Evolutionary conservation across 306 rosid genomes (phyloP).

Genomic region (Astragalus glycyphyllos): DNA sequence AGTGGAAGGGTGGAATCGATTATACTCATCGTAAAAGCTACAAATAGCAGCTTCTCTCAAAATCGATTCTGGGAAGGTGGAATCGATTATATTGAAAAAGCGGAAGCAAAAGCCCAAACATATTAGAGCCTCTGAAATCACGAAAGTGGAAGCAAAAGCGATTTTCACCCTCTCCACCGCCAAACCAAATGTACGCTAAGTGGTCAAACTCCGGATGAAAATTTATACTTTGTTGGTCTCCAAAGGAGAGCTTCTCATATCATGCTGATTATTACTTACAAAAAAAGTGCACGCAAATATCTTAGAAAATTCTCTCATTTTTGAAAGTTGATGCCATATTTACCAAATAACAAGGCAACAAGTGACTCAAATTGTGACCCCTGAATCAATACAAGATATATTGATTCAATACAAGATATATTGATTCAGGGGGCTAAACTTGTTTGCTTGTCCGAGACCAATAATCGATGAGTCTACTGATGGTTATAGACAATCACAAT

Average conservation of each 20-base stretch:
- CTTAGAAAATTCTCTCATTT: neutral
- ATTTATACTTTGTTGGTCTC: too few species aligned
- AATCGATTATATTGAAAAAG: too few species aligned
- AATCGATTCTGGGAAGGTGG: too few species aligned
- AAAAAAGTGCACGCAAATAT: neutral
- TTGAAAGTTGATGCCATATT: neutral
- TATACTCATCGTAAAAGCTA: too few species aligned
- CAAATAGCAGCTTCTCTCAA: too few species aligned
- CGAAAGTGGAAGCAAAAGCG: too few species aligned
- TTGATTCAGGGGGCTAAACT: neutral
- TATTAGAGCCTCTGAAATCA: too few species aligned
- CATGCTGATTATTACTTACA: neutral
- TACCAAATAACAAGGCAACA: conserved; percentile 21
- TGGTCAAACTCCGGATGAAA: too few species aligned
- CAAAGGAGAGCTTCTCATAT: neutral
- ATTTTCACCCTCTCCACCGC: too few species aligned
- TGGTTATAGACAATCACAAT: conserved; percentile 8
- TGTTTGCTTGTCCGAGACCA: neutral
- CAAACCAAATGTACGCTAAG: too few species aligned
- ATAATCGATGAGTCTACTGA: conserved; percentile 15
- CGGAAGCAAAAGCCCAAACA: too few species aligned
- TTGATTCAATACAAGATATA: neutral
- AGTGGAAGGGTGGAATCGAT: too few species aligned
- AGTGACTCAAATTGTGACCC: neutral
- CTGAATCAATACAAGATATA: neutral